phyloP scores from a whole-genome alignment of 2,329 filamentous ascomycete genomes.

The Elsinoe necatrix region DNA sequence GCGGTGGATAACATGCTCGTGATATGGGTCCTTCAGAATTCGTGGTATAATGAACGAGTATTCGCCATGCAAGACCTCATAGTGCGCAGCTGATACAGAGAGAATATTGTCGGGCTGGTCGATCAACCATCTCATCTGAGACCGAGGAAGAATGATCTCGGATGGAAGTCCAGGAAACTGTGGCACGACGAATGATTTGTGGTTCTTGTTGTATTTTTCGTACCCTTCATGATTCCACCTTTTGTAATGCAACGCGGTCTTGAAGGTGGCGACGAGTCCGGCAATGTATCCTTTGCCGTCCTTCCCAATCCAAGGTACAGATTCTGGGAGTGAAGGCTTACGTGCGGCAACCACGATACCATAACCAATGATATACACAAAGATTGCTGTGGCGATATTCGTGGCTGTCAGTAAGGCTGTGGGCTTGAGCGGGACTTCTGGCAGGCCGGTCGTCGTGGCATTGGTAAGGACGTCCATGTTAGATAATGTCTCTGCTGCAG shows the following conservation, averaged over 20 bases:
- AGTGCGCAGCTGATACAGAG: conserved; percentile 31
- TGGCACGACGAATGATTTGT: background rate
- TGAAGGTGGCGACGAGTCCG: conserved; percentile 1
- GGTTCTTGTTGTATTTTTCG: conserved; percentile 9
- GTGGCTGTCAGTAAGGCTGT: background rate
- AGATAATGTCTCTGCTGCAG: background rate
- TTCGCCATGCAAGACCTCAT: conserved; percentile 32
- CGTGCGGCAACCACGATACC: background rate
- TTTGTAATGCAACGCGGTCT: background rate
- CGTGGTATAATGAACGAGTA: conserved; percentile 32
- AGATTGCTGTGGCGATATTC: background rate
- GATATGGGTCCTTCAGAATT: conserved; percentile 33
- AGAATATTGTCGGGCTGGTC: conserved; percentile 37
- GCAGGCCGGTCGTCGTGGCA: background rate
- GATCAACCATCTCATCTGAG: conserved; percentile 31
- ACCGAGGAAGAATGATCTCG: conserved; percentile 29
- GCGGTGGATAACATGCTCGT: conserved; percentile 36
- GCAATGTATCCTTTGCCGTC: conserved; percentile 9
- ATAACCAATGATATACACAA: background rate
- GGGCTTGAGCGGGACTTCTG: conserved; percentile 4
- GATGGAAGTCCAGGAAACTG: background rate
- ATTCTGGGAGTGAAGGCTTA: background rate
- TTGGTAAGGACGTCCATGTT: conserved; percentile 9
- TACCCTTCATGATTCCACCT: conserved; percentile 2
- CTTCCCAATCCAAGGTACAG: background rate